Conservation (phyloP, 2,329 filamentous ascomycete genomes). For the Stagonosporopsis vannaccii region DNA sequence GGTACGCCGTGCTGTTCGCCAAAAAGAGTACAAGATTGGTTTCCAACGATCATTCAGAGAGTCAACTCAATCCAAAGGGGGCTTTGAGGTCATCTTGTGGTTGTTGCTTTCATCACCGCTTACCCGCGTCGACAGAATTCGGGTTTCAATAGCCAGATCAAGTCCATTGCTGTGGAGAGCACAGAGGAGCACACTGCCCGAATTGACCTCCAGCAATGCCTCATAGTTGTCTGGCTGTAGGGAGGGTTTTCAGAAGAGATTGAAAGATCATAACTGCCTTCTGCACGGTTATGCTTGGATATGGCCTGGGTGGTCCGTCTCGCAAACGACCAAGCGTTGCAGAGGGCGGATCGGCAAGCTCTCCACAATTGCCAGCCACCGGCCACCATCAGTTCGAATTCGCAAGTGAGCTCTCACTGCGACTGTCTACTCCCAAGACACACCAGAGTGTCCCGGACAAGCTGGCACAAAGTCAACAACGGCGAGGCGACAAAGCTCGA, state of each 20-base stretch:
- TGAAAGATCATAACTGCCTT: neutral
- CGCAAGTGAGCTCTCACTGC: neutral
- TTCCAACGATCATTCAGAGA: neutral
- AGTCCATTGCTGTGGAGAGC: neutral
- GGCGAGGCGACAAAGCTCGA: conserved; percentile 13
- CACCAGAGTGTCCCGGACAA: neutral
- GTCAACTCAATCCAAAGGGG: neutral
- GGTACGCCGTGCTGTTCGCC: conserved; percentile 7
- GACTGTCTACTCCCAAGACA: neutral
- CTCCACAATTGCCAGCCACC: neutral
- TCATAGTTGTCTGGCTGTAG: neutral
- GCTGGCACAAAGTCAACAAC: conserved; percentile 12
- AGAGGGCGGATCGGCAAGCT: no score
- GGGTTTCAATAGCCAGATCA: neutral
- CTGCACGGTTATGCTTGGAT: neutral
- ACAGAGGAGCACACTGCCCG: neutral
- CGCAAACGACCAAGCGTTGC: neutral
- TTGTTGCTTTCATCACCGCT: conserved; percentile 1
- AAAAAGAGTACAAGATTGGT: neutral
- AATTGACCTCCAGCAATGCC: neutral
- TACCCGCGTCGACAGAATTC: neutral
- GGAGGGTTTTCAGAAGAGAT: neutral
- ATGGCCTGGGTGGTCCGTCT: neutral
- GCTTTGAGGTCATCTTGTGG: neutral
- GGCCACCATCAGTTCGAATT: neutral